These are phyloP conservation scores for Anacardium occidentale DNA, from an alignment of 345 rosid genomes.

Conservation along the genomic window DNA sequence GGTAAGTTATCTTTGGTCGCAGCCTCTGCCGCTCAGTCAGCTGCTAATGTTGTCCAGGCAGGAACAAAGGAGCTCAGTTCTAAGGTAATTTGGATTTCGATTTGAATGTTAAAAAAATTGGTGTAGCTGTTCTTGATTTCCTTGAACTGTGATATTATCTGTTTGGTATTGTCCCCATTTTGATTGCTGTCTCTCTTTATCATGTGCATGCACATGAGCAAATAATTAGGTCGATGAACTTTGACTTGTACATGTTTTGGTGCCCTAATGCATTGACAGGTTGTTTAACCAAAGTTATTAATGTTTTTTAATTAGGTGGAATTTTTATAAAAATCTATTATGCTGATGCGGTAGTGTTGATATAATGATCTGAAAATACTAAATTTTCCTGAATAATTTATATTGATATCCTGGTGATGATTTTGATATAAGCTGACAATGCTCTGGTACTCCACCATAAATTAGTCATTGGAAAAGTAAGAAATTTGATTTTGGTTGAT, in stretches of 20 bases:
- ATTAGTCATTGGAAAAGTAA: background rate
- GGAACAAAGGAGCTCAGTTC: slow-evolving; percentile 75
- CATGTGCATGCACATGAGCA: background rate
- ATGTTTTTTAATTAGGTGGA: background rate
- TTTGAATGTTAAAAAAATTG: background rate
- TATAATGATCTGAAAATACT: background rate
- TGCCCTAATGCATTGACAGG: background rate
- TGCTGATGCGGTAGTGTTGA: background rate
- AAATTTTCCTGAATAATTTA: background rate
- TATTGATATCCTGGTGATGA: background rate
- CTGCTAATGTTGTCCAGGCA: slow-evolving; percentile 83
- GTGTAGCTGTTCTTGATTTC: background rate
- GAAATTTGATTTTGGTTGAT: background rate
- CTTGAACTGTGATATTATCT: background rate
- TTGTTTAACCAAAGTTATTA: background rate
- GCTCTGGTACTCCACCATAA: background rate
- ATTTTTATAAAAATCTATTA: no score
- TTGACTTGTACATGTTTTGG: background rate
- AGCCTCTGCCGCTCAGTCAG: slow-evolving; percentile 75
- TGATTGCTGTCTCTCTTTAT: background rate
- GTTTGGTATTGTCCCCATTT: background rate
- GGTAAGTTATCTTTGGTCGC: slow-evolving; percentile 87
- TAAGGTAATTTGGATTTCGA: slow-evolving; percentile 50
- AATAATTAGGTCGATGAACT: background rate
- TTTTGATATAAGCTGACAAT: background rate